Percentiles rank a stretch among this genome's conserved stretches.
phyloP scores from a whole-genome alignment of 2,329 filamentous ascomycete species.

The Orbilia ellipsospora region DNA sequence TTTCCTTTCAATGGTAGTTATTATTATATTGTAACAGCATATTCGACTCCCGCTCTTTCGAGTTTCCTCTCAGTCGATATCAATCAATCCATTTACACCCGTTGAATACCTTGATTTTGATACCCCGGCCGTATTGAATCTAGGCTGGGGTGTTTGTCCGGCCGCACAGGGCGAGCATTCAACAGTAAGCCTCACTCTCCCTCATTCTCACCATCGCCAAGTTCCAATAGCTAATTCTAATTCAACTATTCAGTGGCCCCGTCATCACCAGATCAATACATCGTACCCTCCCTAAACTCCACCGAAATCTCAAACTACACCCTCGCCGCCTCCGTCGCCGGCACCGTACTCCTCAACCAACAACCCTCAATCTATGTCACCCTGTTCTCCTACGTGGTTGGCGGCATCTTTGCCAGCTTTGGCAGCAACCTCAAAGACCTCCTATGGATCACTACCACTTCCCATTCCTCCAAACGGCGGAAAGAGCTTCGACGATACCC shows the following conservation, averaged over 20 bases:
- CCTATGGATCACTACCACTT: constrained; percentile 31
- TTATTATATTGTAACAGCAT: constrained; percentile 7
- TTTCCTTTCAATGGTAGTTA: neutral
- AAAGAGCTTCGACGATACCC: constrained; percentile 28
- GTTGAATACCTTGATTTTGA: too few species aligned
- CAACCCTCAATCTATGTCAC: constrained; percentile 23
- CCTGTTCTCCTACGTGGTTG: constrained; percentile 45
- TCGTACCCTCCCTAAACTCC: constrained; percentile 10
- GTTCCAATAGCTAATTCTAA: neutral
- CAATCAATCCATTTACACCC: too few species aligned
- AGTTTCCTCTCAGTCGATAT: too few species aligned
- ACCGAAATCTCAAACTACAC: constrained; percentile 49
- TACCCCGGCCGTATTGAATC: too few species aligned
- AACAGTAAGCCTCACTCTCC: neutral
- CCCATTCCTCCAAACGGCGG: constrained; percentile 26
- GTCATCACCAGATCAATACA: constrained; percentile 20
- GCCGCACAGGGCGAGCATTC: too few species aligned
- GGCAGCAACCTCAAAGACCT: constrained; percentile 31
- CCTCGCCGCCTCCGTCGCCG: constrained; percentile 40
- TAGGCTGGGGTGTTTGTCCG: neutral
- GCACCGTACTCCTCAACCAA: constrained; percentile 37
- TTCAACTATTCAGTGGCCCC: constrained; percentile 35
- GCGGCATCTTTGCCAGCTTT: constrained; percentile 52
- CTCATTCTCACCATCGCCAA: neutral
- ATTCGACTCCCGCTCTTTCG: neutral